Evolutionary conservation across 352 stramenopile species (phyloP), one percentile per base, ranked within the genome.

Genomic region (Halophytophthora polymorphica): DNA sequence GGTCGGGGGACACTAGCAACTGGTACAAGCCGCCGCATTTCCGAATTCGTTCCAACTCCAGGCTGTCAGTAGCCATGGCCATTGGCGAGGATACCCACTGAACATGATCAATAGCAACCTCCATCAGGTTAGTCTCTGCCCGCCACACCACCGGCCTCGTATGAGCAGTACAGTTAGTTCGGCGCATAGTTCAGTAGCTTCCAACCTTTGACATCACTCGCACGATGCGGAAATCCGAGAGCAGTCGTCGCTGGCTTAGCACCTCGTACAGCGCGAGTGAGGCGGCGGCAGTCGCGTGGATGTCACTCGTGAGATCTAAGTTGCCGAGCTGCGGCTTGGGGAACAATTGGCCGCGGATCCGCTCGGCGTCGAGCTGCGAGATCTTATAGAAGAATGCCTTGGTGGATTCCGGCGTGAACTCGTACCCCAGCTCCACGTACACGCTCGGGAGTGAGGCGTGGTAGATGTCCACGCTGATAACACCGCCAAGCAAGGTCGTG

Each of bases 201-300:
- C 44, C 5, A 23, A 86, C 77, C 53, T 80, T 91, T 44, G 83
- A 79, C 19, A 95, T 47, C 10, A 90, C 69, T 28, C 82, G 72
- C 35, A 95, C 50, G 50, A 93, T 71, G 2, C 85, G 83, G 45
- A 90, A 90, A 45, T 95, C 85, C 7, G 81, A 92, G 33, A 87
- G 79, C 21, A 95, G 64, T 23, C 85, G 66, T 7, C 82, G 73
- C 44, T 92, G 65, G 46, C 58, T 88, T 14, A 95, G 68, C 22
- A 95, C 60, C 59, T 95, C 85, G 35, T 91, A 93, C 15, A 95
- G 50, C 19, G 79, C 69, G 21, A 70, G 69, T n/a, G 70, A 64
- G 35, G 72, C 34, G 11, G 50, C 53, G 39, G 66, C 60, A 11
- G 64, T 61, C 25, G 56, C 42, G 29, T 56, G 46, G 6, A 59